Base-by-base conservation (phyloP, 1,284 basidiomycete species). In the Hymenochaete sp. region DNA sequence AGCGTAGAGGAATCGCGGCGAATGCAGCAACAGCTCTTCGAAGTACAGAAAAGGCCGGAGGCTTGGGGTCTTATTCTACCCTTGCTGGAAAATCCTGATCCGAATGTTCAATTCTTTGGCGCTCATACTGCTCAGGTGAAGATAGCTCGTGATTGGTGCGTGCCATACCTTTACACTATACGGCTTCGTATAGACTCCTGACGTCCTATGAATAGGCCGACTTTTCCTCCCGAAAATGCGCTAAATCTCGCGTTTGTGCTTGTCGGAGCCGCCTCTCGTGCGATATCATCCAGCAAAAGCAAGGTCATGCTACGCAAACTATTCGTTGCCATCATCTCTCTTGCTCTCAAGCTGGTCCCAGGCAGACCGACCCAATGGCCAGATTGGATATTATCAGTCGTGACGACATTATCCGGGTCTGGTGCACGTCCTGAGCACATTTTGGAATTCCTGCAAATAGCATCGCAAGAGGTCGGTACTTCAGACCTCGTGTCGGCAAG, bases 71-170 rank as follows among this genome's bases (percentile, higher is more conserved):
- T 89, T 37, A 75, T 87, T 22, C 67, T 85, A 32, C 84, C 86
- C 0, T 73, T 89, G 52, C 62, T 88, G 29, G 70, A 77, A 14
- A 70, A 82, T 56, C 62, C 69, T 52, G 83, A 92, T 61, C 70
- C 73, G 39, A 88, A 88, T 56, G 87, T 93, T 6, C 82, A 91
- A 58, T 93, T 93, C 71, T 93, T 91, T 59, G 88, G 89, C 3
- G 90, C 90, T 3, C 89, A 93, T 58, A 93, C 88, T 0, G 77
- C 84, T 1, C 87, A 92, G 59, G 86, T 92, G 50, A 93, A 93
- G 73, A 89, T 93, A 55, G 79, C 84, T 14, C 70, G 90, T 52
- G 90, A 93, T 59, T 91, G 89, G 89, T 91, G 57, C 54, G 79
- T 61, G 42, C n/a, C 25, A 11, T 44, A 36, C 51, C 13, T 33